Evolutionary conservation across 2,329 filamentous ascomycete species (phyloP).

Genomic region (Reticulascus tulasneorum): DNA sequence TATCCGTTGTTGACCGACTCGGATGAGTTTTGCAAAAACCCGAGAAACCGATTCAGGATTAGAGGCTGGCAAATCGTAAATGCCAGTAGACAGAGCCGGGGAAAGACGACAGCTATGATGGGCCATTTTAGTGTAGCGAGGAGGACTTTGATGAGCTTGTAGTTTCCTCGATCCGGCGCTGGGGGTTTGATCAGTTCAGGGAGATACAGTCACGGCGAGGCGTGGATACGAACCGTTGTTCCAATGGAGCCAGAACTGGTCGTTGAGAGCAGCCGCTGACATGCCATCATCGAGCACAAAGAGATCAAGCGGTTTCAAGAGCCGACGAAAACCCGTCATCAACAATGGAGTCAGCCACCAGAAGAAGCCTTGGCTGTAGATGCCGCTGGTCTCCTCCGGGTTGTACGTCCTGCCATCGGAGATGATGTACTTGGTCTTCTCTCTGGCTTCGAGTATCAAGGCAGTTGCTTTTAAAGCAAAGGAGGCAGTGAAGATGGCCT

Average conservation of each 20-base stretch:
- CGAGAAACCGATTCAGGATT: conserved; percentile 27
- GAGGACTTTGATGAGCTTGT: conserved; percentile 23
- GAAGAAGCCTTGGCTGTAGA: conserved; percentile 30
- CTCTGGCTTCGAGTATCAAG: conserved; percentile 32
- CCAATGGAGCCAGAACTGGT: conserved; percentile 27
- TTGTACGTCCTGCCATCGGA: conserved; percentile 21
- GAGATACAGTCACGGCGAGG: background rate
- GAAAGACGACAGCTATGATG: conserved; percentile 24
- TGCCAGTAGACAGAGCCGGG: conserved; percentile 26
- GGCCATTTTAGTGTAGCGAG: conserved; percentile 22
- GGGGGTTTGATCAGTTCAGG: conserved; percentile 1
- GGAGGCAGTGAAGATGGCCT: conserved; percentile 28
- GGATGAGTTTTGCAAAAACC: conserved; percentile 22
- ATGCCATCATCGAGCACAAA: conserved; percentile 26
- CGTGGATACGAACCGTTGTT: conserved; percentile 18
- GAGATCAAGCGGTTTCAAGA: conserved; percentile 29
- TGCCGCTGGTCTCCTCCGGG: conserved; percentile 32
- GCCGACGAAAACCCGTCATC: conserved; percentile 24
- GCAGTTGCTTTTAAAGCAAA: conserved; percentile 30
- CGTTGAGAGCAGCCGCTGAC: conserved; percentile 22
- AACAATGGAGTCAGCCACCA: conserved; percentile 33
- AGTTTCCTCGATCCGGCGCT: conserved; percentile 7
- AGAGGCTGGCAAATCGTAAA: conserved; percentile 34
- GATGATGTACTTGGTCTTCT: conserved; percentile 30
- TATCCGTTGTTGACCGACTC: conserved; percentile 25